Evolutionary conservation across 2,329 filamentous ascomycete species (phyloP).

Genomic region (Colletotrichum sansevieriae): DNA sequence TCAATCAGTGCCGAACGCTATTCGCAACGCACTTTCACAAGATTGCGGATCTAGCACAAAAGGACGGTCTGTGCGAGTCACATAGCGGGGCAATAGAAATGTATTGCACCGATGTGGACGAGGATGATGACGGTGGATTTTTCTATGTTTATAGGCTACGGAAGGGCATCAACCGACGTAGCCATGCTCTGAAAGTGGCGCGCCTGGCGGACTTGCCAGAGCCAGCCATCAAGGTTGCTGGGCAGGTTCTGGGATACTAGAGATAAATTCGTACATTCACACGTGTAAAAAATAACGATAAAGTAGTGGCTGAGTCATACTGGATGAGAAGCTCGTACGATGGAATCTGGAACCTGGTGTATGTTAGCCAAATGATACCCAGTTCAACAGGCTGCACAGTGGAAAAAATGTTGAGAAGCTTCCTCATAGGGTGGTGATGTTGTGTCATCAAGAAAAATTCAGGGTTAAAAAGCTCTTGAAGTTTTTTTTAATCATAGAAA

Average conservation of each 20-base stretch:
- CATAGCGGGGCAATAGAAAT: constrained; percentile 66
- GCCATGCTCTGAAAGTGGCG: constrained; percentile 96
- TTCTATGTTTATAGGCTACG: constrained; percentile 87
- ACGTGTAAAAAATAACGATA: background rate
- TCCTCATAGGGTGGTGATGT: constrained; percentile 72
- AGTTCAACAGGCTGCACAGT: constrained; percentile 41
- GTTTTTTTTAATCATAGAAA: constrained; percentile 69
- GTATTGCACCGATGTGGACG: constrained; percentile 91
- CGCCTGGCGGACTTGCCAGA: constrained; percentile 85
- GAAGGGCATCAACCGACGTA: constrained; percentile 85
- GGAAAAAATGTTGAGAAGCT: constrained; percentile 44
- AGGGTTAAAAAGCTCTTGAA: constrained; percentile 79
- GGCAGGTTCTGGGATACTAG: constrained; percentile 60
- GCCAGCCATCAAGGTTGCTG: constrained; percentile 77
- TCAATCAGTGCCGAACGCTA: constrained; percentile 83
- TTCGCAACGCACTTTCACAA: constrained; percentile 97
- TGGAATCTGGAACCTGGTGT: constrained; percentile 34
- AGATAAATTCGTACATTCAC: constrained; percentile 21
- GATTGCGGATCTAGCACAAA: constrained; percentile 80
- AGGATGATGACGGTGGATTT: constrained; percentile 79
- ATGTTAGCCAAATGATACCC: constrained; percentile 56
- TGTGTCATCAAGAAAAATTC: constrained; percentile 70
- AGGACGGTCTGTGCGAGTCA: constrained; percentile 58
- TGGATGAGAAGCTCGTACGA: constrained; percentile 10
- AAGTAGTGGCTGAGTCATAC: constrained; percentile 22